Percentiles rank a stretch among this genome's conserved stretches.
Conservation (phyloP, 495 filamentous ascomycete species). For the Baudoinia panamericana region DNA sequence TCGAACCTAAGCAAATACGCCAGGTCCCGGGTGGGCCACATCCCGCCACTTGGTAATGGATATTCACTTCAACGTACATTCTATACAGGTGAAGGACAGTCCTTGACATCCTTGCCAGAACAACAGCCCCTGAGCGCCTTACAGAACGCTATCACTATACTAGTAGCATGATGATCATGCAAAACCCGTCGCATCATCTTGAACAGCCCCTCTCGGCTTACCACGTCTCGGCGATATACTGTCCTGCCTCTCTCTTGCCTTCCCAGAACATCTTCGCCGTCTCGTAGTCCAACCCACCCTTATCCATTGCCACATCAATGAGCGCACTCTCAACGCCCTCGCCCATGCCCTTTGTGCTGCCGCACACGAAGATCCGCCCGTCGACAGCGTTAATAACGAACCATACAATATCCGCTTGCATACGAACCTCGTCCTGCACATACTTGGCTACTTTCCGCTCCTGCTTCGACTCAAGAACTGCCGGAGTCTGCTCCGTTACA, state of each 20-base stretch:
- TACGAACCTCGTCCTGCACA: slow-evolving; percentile 37
- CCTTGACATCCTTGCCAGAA: too few relatives aligned
- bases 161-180: too few relatives aligned
- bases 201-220: slow-evolving; percentile 6
- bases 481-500: too few relatives aligned
- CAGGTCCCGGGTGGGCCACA: too few relatives aligned
- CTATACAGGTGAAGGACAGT: too few relatives aligned
- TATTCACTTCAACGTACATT: too few relatives aligned
- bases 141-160: too few relatives aligned
- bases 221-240: slow-evolving; percentile 32
- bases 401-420: slow-evolving; percentile 93
- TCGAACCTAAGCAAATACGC: too few relatives aligned
- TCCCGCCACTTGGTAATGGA: too few relatives aligned
- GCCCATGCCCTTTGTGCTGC: slow-evolving; percentile 88
- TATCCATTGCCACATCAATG: slow-evolving; percentile 44
- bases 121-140: too few relatives aligned
- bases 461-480: background rate
- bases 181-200: too few relatives aligned
- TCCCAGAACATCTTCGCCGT: slow-evolving; percentile 39
- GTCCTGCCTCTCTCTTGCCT: slow-evolving; percentile 29
- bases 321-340: slow-evolving; percentile 65
- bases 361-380: slow-evolving; percentile 89
- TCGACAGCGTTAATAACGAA: slow-evolving; percentile 87
- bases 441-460: slow-evolving; percentile 25
- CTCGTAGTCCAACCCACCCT: slow-evolving; percentile 35